Evolutionary conservation across 2,329 filamentous ascomycete genomes (phyloP), one percentile per base, ranked within the genome.

Genomic region (Lachnellula occidentalis): DNA sequence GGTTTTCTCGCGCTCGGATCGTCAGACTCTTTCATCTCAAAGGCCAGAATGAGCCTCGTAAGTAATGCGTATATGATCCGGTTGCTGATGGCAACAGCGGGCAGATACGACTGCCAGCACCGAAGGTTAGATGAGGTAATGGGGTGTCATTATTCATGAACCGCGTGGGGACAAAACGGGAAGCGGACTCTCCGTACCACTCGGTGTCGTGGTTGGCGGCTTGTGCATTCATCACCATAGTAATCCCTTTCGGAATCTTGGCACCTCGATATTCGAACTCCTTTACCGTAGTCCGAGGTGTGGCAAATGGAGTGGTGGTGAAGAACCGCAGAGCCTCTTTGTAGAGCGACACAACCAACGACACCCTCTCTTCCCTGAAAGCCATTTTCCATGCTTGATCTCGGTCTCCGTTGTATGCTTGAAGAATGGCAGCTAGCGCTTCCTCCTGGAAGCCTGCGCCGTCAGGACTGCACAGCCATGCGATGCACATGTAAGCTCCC

Each of bases 221-320:
- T 36, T 65, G 63, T 12, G 62, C 63, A 50, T 64, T 65, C 62
- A 65, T 61, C 46, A 64, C 60, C 50, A 65, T 56, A 4, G 63
- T 61, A 31, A 57, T 61, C 8, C 63, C 63, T 37, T 60, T 61
- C 2, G 62, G 63, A 22, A 65, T 58, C 31, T 58, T 34, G 11
- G 50, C 46, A n/a, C 50, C 51, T 6, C 53, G 46, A 48, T 60
- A 60, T 15, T 17, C 11, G 51, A 64, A 56, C 37, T 63, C 61
- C 21, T 15, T 51, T 17, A 54, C 54, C 2, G 63, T 61, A 12
- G 54, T 58, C 11, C 63, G 53, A 2, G 59, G 59, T 4, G 57
- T 54, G 0, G 62, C 62, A 39, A 57, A 65, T 1, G 62, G 63
- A 6, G 61, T 58, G 7, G 57, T 51, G 0, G 59, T 61, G 56